Conservation (phyloP, 2,329 filamentous ascomycete species). For the Cryphonectria naterciae region DNA sequence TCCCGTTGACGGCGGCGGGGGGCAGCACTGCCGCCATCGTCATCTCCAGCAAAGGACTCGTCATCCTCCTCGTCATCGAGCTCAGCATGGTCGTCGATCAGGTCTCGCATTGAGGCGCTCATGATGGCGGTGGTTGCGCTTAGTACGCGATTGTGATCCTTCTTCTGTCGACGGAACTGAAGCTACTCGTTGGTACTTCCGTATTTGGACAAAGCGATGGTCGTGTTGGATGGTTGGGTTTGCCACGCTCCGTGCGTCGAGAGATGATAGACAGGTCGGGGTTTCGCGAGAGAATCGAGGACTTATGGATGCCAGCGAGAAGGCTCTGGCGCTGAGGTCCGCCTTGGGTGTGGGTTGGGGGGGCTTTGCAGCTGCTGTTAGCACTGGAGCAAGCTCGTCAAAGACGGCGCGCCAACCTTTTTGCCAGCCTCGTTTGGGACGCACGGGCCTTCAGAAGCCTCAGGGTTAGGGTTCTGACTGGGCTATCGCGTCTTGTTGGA, state of each 20-base stretch:
- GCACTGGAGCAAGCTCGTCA: constrained; percentile 19
- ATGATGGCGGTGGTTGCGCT: constrained; percentile 49
- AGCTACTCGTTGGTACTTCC: constrained; percentile 8
- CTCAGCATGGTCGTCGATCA: constrained; percentile 85
- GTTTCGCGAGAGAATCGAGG: background rate
- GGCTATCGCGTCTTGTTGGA: background rate
- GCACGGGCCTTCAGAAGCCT: background rate
- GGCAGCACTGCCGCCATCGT: constrained; percentile 74
- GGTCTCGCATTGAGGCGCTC: constrained; percentile 69
- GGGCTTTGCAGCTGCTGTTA: constrained; percentile 24
- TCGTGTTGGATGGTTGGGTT: background rate
- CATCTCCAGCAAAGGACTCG: constrained; percentile 79
- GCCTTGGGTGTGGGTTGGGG: constrained; percentile 11
- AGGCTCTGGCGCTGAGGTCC: constrained; percentile 14
- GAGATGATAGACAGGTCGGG: background rate
- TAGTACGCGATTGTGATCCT: background rate
- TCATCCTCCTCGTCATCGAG: constrained; percentile 86
- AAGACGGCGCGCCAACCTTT: constrained; percentile 9
- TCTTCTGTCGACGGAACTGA: constrained; percentile 18
- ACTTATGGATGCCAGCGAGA: constrained; percentile 1
- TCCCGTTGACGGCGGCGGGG: constrained; percentile 54
- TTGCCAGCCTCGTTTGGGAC: constrained; percentile 20
- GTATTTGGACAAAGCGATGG: constrained; percentile 11
- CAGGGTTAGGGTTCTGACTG: background rate
- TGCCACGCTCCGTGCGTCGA: background rate